Conservation (phyloP, 176 grass and related monocot species). For the Melocanna baccifera region DNA sequence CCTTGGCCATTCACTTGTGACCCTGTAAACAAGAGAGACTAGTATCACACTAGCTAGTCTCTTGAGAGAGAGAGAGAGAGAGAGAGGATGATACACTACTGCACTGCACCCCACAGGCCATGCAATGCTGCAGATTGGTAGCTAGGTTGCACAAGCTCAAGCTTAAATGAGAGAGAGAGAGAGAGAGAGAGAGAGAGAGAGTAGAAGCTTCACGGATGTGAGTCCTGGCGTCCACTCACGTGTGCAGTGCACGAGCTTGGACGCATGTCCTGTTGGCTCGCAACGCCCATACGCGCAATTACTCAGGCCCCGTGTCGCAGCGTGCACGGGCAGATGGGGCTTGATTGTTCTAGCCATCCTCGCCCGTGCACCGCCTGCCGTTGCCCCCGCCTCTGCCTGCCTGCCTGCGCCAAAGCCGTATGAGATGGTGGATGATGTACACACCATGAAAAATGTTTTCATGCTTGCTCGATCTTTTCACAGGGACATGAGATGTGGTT, state of each 20-base stretch:
- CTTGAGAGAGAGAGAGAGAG: not conserved
- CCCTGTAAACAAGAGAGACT: not conserved
- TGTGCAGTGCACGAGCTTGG: slow-evolving; percentile 66
- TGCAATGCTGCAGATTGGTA: slow-evolving; percentile 40
- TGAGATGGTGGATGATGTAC: slow-evolving; percentile 1
- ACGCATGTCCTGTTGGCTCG: slow-evolving; percentile 37
- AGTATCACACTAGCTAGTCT: not conserved
- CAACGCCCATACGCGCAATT: slow-evolving; percentile 22
- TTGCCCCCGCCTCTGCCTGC: not conserved
- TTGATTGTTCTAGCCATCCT: slow-evolving; percentile 12
- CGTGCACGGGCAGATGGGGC: slow-evolving; percentile 7
- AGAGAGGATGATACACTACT: slow-evolving; percentile 4
- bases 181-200: not conserved
- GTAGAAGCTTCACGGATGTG: slow-evolving; percentile 77
- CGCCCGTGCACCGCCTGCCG: not conserved
- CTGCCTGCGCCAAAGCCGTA: slow-evolving; percentile 19
- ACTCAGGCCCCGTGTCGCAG: not conserved
- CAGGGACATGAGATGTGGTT: not conserved
- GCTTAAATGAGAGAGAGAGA: slow-evolving; percentile 32
- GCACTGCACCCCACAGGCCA: slow-evolving; percentile 31
- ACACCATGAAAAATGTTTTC: not conserved
- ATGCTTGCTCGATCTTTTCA: not conserved
- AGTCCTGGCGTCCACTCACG: slow-evolving; percentile 54
- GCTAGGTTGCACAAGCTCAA: slow-evolving; percentile 45
- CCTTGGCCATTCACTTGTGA: slow-evolving; percentile 46